A percentile compares a stretch with the other conserved stretches of the same genome.
Evolutionary conservation across 1,284 basidiomycete genomes (phyloP).

Genomic region (Irpex sp.): DNA sequence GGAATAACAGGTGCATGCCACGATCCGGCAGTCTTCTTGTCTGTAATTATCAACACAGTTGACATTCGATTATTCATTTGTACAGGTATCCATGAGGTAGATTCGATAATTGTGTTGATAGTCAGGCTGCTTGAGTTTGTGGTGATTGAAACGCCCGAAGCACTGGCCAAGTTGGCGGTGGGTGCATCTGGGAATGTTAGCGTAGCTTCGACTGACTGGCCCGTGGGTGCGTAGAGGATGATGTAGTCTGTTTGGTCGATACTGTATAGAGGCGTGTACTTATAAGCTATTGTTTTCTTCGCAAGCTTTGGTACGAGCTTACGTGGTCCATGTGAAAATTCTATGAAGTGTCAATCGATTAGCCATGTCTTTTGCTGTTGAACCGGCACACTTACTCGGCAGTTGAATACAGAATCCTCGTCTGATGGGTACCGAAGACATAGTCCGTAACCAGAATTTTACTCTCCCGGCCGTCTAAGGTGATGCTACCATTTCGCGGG

Average conservation of each 20-base stretch:
- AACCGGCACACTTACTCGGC: conserved; percentile 30
- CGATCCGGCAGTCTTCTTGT: conserved; percentile 38
- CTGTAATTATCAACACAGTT: conserved; percentile 36
- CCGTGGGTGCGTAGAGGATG: conserved; percentile 37
- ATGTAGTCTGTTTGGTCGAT: conserved; percentile 37
- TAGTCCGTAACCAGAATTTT: conserved; percentile 48
- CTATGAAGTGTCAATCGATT: neutral
- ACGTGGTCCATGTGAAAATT: conserved; percentile 44
- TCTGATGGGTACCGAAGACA: conserved; percentile 32
- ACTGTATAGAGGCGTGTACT: conserved; percentile 17
- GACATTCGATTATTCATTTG: conserved; percentile 17
- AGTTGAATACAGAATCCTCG: conserved; percentile 40
- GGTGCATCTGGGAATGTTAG: conserved; percentile 31
- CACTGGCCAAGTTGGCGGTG: conserved; percentile 21
- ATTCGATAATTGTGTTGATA: conserved; percentile 32
- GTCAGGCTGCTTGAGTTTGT: conserved; percentile 32
- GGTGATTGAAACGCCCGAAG: conserved; percentile 23
- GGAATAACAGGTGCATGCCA: conserved; percentile 45
- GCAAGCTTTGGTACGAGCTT: conserved; percentile 8
- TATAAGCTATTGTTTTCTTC: no score
- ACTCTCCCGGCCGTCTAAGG: conserved; percentile 42
- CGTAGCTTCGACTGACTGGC: conserved; percentile 40
- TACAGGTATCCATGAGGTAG: conserved; percentile 31
- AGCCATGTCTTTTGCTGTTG: no score
- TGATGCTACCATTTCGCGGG: conserved; percentile 33